Conservation (phyloP, 306 rosid genomes). For the Ceratonia siliqua region DNA sequence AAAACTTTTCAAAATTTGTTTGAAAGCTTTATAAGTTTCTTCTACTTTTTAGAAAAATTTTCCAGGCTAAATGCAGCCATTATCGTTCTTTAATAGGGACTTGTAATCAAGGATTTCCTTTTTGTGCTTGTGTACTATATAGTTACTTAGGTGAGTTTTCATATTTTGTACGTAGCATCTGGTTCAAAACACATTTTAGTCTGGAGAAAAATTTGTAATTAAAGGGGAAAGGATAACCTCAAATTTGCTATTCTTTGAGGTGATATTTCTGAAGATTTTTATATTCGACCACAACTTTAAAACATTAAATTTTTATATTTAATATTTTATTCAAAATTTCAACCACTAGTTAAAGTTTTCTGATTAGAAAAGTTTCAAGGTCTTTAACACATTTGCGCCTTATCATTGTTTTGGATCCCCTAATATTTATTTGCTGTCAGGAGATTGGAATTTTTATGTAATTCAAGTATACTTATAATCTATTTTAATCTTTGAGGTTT, state of each 20-base stretch:
- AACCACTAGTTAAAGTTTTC: conserved; percentile 18
- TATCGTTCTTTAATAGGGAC: conserved; percentile 23
- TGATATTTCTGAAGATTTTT: conserved; percentile 10
- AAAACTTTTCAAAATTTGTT: not conserved
- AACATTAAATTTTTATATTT: not conserved
- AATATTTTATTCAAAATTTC: not conserved
- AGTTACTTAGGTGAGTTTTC: not conserved
- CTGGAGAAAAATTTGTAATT: not conserved
- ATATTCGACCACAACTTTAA: not conserved
- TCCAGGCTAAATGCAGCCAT: conserved; percentile 3
- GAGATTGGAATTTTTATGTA: not conserved
- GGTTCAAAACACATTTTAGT: not conserved
- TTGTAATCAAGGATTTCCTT: not conserved
- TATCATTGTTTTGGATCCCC: not conserved
- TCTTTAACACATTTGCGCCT: not conserved
- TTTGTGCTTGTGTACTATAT: not conserved
- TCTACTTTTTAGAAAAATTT: not conserved
- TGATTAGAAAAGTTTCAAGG: not conserved
- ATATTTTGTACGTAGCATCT: not conserved
- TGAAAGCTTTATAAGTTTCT: not conserved
- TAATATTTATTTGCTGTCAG: conserved; percentile 10
- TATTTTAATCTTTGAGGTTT: not conserved
- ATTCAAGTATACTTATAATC: not conserved
- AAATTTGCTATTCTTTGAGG: not conserved
- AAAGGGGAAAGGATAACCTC: not conserved